phyloP scores from a whole-genome alignment of 148 eudicot species.

The Amaranthus cruentus region DNA sequence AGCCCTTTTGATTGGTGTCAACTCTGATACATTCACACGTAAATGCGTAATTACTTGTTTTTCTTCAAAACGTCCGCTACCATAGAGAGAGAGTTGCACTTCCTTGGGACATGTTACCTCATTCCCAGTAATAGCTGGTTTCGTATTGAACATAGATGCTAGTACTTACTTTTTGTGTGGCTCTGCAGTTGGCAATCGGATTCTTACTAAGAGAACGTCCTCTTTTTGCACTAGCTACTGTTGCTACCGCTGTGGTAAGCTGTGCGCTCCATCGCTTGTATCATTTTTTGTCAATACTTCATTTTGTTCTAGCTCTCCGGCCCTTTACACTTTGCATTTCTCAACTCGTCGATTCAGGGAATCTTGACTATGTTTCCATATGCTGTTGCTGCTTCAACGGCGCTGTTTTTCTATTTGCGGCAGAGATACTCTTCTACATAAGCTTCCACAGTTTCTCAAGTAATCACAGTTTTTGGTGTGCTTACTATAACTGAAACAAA shows the following conservation, averaged over 20 bases:
- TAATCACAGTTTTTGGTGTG: not conserved
- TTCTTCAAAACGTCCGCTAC: not conserved
- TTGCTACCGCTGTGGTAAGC: conserved; percentile 77
- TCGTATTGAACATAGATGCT: not conserved
- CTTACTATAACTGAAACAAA: too few relatives aligned
- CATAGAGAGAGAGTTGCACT: not conserved
- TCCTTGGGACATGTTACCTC: not conserved
- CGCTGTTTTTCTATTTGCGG: conserved; percentile 55
- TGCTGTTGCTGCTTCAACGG: conserved; percentile 61
- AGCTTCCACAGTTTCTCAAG: not conserved
- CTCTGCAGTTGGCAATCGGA: conserved; percentile 61
- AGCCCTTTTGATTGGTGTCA: too few relatives aligned
- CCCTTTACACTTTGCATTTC: not conserved
- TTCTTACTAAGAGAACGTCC: conserved; percentile 82
- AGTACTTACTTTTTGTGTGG: conserved; percentile 3
- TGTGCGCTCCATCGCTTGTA: not conserved
- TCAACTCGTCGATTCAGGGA: conserved; percentile 40
- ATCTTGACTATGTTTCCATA: conserved; percentile 76
- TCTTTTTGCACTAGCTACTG: conserved; percentile 81
- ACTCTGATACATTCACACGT: too few relatives aligned
- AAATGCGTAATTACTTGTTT: not conserved
- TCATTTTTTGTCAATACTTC: not conserved
- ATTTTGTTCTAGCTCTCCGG: not conserved
- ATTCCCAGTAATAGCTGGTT: not conserved
- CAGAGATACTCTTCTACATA: conserved; percentile 42